These are phyloP conservation scores for Podospora bellae-mahoneyi DNA, from an alignment of 495 filamentous ascomycete genomes.

Conservation along the genomic window DNA sequence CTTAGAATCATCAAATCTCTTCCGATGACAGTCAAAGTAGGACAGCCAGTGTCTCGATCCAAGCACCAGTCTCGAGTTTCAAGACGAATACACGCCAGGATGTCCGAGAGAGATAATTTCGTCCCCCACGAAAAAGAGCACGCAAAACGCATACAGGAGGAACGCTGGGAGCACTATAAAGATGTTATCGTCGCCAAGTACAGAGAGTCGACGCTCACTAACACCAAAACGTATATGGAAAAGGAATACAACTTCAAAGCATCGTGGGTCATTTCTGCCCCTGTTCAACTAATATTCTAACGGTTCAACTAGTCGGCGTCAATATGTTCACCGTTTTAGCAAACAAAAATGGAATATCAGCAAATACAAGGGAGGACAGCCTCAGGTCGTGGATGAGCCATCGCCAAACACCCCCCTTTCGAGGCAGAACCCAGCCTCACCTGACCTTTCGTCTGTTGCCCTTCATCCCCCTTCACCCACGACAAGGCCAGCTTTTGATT, in stretches of 20 bases:
- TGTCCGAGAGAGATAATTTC: slow-evolving; percentile 4
- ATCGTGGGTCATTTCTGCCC: slow-evolving; percentile 22
- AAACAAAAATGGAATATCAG: slow-evolving; percentile 16
- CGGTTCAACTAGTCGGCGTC: slow-evolving; percentile 18
- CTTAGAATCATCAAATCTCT: not conserved
- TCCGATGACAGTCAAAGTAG: not conserved
- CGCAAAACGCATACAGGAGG: no score
- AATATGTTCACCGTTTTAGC: slow-evolving; percentile 21
- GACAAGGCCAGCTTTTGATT: not conserved
- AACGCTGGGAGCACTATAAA: slow-evolving; percentile 12
- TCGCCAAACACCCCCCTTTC: no score
- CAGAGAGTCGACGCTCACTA: slow-evolving; percentile 13
- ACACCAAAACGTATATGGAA: slow-evolving; percentile 25
- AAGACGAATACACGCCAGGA: not conserved
- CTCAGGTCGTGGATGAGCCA: not conserved
- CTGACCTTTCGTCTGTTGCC: not conserved
- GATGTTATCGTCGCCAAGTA: slow-evolving; percentile 19
- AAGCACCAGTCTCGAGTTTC: not conserved
- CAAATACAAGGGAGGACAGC: slow-evolving; percentile 21
- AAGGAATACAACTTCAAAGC: slow-evolving; percentile 26
- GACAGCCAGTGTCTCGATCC: not conserved
- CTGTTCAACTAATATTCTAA: not conserved
- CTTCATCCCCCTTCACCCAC: not conserved
- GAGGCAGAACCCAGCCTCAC: not conserved
- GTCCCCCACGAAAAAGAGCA: no score